phyloP scores from a whole-genome alignment of 1,284 basidiomycete species.

The Hymenochaete sp. region DNA sequence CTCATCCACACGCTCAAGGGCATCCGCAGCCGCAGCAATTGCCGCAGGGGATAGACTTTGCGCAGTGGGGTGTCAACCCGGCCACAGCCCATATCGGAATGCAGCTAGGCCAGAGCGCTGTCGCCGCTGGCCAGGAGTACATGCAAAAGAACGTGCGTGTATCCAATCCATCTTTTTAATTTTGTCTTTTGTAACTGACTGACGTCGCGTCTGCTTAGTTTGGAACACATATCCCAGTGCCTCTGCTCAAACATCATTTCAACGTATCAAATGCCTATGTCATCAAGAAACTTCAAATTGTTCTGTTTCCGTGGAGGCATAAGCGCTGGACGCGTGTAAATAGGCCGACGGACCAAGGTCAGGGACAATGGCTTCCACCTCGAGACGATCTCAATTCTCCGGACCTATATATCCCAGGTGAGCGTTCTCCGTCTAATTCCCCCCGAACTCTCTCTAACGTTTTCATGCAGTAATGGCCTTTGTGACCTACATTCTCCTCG shows the following conservation, averaged over 20 bases:
- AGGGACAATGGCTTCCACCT: slow-evolving; percentile 79
- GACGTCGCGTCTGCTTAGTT: slow-evolving; percentile 41
- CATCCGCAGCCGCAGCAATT: slow-evolving; percentile 18
- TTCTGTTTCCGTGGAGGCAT: slow-evolving; percentile 97
- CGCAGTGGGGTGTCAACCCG: slow-evolving; percentile 81
- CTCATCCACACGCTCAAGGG: slow-evolving; percentile 5
- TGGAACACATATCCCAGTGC: slow-evolving; percentile 67
- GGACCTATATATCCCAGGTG: slow-evolving; percentile 93
- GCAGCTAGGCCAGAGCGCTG: slow-evolving; percentile 89
- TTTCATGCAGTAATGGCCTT: slow-evolving; percentile 77
- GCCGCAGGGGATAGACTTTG: slow-evolving; percentile 37
- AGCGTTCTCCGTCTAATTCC: slow-evolving; percentile 26
- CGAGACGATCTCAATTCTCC: slow-evolving; percentile 94
- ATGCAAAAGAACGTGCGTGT: slow-evolving; percentile 83
- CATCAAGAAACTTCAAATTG: slow-evolving; percentile 78
- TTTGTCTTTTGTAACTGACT: slow-evolving; percentile 4
- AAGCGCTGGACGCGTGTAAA: slow-evolving; percentile 70
- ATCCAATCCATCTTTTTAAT: not conserved
- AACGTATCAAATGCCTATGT: slow-evolving; percentile 98
- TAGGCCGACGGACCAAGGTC: slow-evolving; percentile 54
- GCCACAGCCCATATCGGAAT: slow-evolving; percentile 94
- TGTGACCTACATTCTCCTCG: slow-evolving; percentile 90
- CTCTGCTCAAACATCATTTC: slow-evolving; percentile 86
- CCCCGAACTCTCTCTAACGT: slow-evolving; percentile 12
- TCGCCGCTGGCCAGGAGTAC: slow-evolving; percentile 92